Evolutionary conservation across 805 yeast genomes (phyloP).

Genomic region (Phaffomyces opuntiae): DNA sequence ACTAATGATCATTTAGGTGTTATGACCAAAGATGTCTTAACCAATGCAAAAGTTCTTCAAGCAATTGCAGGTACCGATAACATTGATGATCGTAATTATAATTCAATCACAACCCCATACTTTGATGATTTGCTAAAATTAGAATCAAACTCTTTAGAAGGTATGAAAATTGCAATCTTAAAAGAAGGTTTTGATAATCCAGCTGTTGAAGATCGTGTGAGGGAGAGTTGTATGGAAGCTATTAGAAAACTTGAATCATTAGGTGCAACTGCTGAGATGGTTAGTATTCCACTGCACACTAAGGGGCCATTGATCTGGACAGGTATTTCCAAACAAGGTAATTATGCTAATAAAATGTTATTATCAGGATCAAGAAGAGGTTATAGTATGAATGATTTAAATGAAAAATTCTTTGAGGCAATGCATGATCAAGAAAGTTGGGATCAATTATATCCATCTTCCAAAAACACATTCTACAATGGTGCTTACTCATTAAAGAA

Average conservation of each 20-base stretch:
- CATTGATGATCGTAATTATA: conserved; percentile 17
- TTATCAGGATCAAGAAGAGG: conserved; percentile 1
- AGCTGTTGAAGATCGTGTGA: conserved; percentile 1
- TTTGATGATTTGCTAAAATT: background rate
- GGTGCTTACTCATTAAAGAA: conserved; percentile 4
- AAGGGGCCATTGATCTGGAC: conserved; percentile 34
- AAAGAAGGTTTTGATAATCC: conserved; percentile 3
- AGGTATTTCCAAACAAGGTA: conserved; percentile 25
- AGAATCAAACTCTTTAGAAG: background rate
- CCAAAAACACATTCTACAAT: conserved; percentile 1
- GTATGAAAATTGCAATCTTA: conserved; percentile 2
- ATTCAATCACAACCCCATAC: background rate
- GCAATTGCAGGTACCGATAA: conserved; percentile 3
- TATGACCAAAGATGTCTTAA: conserved; percentile 1
- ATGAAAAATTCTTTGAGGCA: background rate
- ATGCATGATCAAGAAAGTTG: conserved; percentile 2
- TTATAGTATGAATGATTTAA: conserved; percentile 3
- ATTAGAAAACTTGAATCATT: background rate
- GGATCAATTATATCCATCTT: conserved; percentile 3
- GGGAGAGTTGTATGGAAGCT: background rate
- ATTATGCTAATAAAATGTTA: conserved; percentile 1
- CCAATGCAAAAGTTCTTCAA: conserved; percentile 1
- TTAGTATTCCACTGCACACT: conserved; percentile 7
- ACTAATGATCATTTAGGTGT: conserved; percentile 4
- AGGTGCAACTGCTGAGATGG: background rate